Percentiles rank a stretch among this genome's conserved stretches.
phyloP scores from a whole-genome alignment of 805 yeast genomes.

The Wickerhamiella australiensis region DNA sequence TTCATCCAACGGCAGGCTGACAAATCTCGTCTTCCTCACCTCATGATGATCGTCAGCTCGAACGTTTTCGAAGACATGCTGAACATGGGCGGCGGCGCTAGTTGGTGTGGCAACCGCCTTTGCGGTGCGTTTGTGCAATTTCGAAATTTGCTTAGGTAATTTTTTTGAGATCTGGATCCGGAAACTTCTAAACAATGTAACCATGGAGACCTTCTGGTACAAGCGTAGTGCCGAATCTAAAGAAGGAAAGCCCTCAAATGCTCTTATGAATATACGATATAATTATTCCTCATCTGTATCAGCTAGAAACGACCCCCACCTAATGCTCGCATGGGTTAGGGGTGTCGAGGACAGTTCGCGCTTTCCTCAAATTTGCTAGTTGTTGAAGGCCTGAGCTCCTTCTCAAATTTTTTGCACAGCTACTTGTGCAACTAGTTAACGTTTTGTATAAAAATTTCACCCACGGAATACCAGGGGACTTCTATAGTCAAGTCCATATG shows the following conservation, averaged over 20 bases:
- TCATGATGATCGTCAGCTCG: background rate
- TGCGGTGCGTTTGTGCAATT: background rate
- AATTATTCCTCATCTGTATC: too few species aligned
- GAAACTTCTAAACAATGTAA: conserved; percentile 5
- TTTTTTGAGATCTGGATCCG: background rate
- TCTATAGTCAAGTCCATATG: background rate
- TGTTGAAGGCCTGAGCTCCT: too few species aligned
- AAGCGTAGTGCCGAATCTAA: too few species aligned
- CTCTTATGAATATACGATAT: too few species aligned
- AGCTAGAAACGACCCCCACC: too few species aligned
- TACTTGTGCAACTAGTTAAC: too few species aligned
- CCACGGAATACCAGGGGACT: background rate
- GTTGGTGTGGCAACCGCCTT: background rate
- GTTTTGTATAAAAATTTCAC: background rate
- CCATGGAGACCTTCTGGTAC: background rate
- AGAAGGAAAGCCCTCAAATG: too few species aligned
- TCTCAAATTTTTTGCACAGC: too few species aligned
- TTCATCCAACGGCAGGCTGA: conserved; percentile 16
- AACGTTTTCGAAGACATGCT: background rate
- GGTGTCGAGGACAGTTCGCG: too few species aligned
- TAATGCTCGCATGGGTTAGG: background rate
- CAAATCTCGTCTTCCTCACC: background rate
- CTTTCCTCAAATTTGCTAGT: too few species aligned
- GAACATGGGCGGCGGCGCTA: background rate
- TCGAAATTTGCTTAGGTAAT: background rate